Conservation (phyloP, 2,329 filamentous ascomycete species). For the Fusarium armeniacum region DNA sequence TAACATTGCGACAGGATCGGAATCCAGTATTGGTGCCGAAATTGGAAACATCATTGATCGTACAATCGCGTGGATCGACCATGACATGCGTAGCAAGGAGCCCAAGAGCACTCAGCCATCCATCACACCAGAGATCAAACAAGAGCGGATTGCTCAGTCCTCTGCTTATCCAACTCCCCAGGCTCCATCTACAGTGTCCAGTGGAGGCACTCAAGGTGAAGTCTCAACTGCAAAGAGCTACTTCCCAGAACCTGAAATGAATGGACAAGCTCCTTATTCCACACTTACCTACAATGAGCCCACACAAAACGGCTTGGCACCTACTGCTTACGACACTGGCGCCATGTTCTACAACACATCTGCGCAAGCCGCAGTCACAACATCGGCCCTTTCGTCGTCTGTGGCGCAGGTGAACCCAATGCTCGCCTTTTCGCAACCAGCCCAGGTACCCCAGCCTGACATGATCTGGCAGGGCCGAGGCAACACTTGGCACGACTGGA, state of each 20-base stretch:
- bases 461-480: conserved; percentile 55
- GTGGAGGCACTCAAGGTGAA: conserved; percentile 37
- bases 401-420: conserved; percentile 56
- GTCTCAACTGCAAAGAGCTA: conserved; percentile 49
- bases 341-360: conserved; percentile 51
- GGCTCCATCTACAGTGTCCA: conserved; percentile 21
- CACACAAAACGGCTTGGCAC: conserved; percentile 41
- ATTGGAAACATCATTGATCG: conserved; percentile 65
- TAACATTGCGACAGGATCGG: conserved; percentile 57
- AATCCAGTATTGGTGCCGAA: conserved; percentile 59
- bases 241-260: conserved; percentile 49
- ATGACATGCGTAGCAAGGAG: conserved; percentile 60
- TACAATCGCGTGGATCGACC: conserved; percentile 67
- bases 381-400: conserved; percentile 42
- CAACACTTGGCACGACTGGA: conserved; percentile 70
- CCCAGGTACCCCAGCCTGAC: conserved; percentile 53
- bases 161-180: conserved; percentile 42
- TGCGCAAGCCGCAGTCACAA: conserved; percentile 42
- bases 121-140: conserved; percentile 53
- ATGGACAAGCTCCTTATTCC: conserved; percentile 51
- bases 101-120: conserved; percentile 32
- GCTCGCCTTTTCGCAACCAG: conserved; percentile 58
- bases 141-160: conserved; percentile 53
- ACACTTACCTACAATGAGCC: conserved; percentile 52
- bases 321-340: conserved; percentile 48